phyloP scores from a whole-genome alignment of 2,329 filamentous ascomycete genomes.

The Ophiostoma sp. region DNA sequence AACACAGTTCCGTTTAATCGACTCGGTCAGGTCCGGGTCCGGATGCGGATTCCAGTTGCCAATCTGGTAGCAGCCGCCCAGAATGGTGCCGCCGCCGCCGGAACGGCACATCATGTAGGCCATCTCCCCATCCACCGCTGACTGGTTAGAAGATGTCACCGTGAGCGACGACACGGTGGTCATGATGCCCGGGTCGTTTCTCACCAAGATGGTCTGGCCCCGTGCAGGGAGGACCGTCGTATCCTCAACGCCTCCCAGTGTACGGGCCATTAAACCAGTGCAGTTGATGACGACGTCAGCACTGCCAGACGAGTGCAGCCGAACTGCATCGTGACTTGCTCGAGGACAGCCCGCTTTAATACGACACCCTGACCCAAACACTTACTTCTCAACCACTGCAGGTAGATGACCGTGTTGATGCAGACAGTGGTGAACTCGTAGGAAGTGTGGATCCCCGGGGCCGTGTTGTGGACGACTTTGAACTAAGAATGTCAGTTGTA shows the following conservation, averaged over 20 bases:
- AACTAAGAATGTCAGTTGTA: too few species aligned
- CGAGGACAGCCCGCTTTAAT: neutral
- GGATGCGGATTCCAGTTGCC: neutral
- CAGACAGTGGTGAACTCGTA: neutral
- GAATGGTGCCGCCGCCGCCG: neutral
- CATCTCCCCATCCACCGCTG: neutral
- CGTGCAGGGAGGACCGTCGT: neutral
- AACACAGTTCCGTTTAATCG: neutral
- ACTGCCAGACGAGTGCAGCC: neutral
- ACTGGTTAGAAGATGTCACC: too few species aligned
- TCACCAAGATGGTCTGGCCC: neutral
- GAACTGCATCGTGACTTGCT: neutral
- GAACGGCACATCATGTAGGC: conserved; percentile 3
- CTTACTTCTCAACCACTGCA: neutral
- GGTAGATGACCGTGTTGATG: neutral
- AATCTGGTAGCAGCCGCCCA: neutral
- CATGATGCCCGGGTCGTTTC: neutral
- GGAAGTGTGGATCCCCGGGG: neutral
- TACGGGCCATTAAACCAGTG: neutral
- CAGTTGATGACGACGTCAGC: neutral
- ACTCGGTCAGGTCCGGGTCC: neutral
- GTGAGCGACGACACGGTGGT: neutral
- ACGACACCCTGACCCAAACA: neutral
- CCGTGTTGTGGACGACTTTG: too few species aligned
- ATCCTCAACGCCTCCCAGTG: neutral